Evolutionary conservation across 169 alveolate genomes (phyloP).

Genomic region (Eimeria tenella): DNA sequence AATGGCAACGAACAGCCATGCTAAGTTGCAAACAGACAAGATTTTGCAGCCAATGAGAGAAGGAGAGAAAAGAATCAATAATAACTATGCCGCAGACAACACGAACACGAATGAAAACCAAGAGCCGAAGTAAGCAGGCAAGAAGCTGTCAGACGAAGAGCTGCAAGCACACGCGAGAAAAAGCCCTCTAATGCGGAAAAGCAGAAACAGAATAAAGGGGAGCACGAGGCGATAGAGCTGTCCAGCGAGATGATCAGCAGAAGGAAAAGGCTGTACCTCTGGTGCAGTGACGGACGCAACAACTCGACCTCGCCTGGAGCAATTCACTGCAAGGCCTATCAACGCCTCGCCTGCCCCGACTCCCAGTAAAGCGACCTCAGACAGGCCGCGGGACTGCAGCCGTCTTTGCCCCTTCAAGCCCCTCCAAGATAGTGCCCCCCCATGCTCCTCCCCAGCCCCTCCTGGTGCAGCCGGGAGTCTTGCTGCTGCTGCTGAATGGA

Average conservation of each 20-base stretch:
- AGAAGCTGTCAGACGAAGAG: too few relatives aligned
- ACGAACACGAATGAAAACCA: too few relatives aligned
- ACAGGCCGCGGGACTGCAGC: background rate
- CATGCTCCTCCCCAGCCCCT: background rate
- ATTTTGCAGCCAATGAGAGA: too few relatives aligned
- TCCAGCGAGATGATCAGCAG: background rate
- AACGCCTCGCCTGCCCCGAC: background rate
- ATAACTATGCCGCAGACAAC: too few relatives aligned
- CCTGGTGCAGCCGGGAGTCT: background rate
- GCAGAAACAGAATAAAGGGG: background rate
- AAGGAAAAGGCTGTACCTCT: background rate
- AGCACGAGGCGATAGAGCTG: background rate
- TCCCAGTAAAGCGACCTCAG: background rate
- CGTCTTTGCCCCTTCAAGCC: background rate
- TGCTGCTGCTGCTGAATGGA: background rate
- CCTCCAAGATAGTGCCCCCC: background rate
- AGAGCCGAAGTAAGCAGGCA: too few relatives aligned
- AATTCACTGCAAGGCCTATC: background rate
- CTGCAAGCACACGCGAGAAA: background rate
- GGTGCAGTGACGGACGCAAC: background rate
- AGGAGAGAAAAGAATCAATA: too few relatives aligned
- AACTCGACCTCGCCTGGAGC: background rate
- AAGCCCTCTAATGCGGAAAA: background rate
- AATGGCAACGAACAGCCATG: too few relatives aligned
- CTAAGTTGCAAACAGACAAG: too few relatives aligned